phyloP scores from a whole-genome alignment of 1,139 yeast species.

The Komagataea norvegica region DNA sequence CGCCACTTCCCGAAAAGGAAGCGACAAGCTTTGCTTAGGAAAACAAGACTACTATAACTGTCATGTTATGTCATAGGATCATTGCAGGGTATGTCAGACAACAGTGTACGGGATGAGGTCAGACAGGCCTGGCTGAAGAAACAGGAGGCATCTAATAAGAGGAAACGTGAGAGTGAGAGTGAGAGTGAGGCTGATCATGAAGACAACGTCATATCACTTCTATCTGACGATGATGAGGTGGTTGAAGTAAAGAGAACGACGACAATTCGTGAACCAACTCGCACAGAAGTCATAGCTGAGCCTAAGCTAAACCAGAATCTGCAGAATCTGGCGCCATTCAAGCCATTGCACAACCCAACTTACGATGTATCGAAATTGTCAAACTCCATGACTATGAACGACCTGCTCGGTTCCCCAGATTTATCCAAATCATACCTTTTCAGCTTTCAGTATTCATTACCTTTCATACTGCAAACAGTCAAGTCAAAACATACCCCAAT shows the following conservation, averaged over 20 bases:
- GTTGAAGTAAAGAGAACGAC: too few relatives aligned
- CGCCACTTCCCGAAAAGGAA: too few relatives aligned
- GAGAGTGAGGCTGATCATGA: background rate
- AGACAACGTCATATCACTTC: conserved; percentile 7
- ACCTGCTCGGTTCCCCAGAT: conserved; percentile 25
- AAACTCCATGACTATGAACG: conserved; percentile 25
- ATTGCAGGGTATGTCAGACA: too few relatives aligned
- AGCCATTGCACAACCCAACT: conserved; percentile 28
- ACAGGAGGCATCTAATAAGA: conserved; percentile 29
- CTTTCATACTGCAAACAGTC: conserved; percentile 26
- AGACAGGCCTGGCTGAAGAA: conserved; percentile 93
- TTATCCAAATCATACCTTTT: conserved; percentile 27
- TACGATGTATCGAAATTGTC: conserved; percentile 26
- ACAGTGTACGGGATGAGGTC: conserved; percentile 79
- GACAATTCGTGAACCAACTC: too few relatives aligned
- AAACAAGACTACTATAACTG: too few relatives aligned
- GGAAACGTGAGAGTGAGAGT: background rate
- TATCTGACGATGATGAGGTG: conserved; percentile 15
- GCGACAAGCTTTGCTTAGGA: too few relatives aligned
- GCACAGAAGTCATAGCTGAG: too few relatives aligned
- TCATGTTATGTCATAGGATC: too few relatives aligned
- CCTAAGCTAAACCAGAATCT: background rate
- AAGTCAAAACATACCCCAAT: conserved; percentile 17
- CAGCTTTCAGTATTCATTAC: conserved; percentile 32
- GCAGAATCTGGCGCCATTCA: conserved; percentile 21